Evolutionary conservation across 345 rosid species (phyloP), one percentile per base, ranked within the genome.

Genomic region (Camelina sativa): DNA sequence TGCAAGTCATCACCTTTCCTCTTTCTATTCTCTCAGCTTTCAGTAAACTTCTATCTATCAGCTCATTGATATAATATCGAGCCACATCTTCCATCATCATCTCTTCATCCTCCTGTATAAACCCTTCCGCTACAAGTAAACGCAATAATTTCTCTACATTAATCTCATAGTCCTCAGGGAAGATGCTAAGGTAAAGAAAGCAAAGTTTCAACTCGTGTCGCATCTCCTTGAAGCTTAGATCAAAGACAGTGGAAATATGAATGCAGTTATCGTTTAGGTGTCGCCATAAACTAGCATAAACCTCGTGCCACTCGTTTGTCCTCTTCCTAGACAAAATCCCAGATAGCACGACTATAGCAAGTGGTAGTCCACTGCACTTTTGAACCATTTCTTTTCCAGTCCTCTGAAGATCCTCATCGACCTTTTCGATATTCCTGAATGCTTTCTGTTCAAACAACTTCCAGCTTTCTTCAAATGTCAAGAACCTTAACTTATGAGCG

Each of bases 401-500:
- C 7, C 4, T 60, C n/a, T 8, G 3, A 0, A 46, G 12, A n/a
- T 61, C 75, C 35, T 34, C 16, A 47, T 20, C 16, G 0, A 47
- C 23, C 35, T 10, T 0, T 47, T 47, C 10, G 1, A 3, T 28
- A 22, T 55, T 54, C 3, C 1, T 22, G 13, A 73, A 73, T 1
- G 78, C 78, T 54, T 61, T 78, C 10, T 23, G 53, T 1, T 43
- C 44, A 22, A 78, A 78, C 53, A 78, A 4, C 0, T 35, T 11
- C 81, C 81, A 73, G 50, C 77, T 55, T 61, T 32, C 76, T 4
- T 57, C 55, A 37, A 16, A 32, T 1, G 63, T 73, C 76, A 78
- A 32, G 32, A 73, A 67, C 23, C 74, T 58, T 53, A 67, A 70
- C 6, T 23, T 51, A 43, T 74, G 77, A 1, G 65, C 48, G 2